Evolutionary conservation across 2,329 filamentous ascomycete species (phyloP).

Genomic region (Colletotrichum viniferum): DNA sequence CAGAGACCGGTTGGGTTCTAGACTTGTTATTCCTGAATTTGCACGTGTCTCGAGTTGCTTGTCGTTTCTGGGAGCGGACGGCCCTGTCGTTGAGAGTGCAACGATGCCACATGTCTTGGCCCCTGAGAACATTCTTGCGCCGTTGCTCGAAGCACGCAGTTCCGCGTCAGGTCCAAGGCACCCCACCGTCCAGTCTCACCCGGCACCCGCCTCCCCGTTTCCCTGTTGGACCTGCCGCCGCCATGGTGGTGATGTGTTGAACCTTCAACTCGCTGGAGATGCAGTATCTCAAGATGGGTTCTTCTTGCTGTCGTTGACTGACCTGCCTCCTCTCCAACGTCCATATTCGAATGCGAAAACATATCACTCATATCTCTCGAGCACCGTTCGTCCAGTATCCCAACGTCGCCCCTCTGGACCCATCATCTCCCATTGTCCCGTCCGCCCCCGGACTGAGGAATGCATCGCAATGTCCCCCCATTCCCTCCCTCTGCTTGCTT

Average conservation of each 20-base stretch:
- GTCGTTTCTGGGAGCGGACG: neutral
- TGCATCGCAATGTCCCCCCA: conserved; percentile 22
- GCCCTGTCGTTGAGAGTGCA: neutral
- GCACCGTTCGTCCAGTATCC: neutral
- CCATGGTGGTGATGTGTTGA: neutral
- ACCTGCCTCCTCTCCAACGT: neutral
- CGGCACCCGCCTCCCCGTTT: neutral
- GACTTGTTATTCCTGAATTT: neutral
- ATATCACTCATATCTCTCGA: neutral
- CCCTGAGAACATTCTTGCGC: neutral
- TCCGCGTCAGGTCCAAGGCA: neutral
- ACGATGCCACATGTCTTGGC: neutral
- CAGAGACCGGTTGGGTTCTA: neutral
- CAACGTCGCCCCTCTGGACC: neutral
- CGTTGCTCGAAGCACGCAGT: neutral
- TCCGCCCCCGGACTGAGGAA: conserved; percentile 14
- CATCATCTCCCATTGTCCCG: neutral
- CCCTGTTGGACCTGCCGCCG: neutral
- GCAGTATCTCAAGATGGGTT: neutral
- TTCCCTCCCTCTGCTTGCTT: conserved; percentile 16
- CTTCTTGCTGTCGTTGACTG: neutral
- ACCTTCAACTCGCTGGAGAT: neutral
- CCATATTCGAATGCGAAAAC: neutral
- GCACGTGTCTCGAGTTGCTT: neutral
- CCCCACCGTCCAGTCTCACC: neutral